A percentile compares a stretch with the other conserved stretches of the same genome.
Conservation (phyloP, 176 grass and related monocot species). For the Bonia amplexicaulis region DNA sequence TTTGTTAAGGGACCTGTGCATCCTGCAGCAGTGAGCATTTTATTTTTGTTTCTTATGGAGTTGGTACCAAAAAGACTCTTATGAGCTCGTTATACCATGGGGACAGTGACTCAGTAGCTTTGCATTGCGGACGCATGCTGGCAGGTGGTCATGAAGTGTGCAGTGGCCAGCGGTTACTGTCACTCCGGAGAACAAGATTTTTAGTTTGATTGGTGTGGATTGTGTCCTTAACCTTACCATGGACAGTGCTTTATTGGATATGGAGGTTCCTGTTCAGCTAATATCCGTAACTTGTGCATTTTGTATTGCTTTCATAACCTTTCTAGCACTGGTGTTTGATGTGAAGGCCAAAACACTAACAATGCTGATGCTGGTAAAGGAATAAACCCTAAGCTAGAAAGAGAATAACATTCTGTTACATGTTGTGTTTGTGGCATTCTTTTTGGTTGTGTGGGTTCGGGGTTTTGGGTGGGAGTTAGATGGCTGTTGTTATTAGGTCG, state of each 20-base stretch:
- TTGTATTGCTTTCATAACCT: not conserved
- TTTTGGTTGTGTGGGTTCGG: not conserved
- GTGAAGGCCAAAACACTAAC: not conserved
- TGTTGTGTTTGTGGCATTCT: not conserved
- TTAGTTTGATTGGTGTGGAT: not conserved
- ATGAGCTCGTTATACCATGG: not conserved
- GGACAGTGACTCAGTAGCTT: not conserved
- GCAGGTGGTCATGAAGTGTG: not conserved
- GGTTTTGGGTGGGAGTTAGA: not conserved
- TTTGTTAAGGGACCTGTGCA: not conserved
- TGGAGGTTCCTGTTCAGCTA: constrained; percentile 3
- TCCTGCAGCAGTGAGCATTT: not conserved
- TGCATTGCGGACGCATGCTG: not conserved
- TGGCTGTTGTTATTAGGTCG: not conserved
- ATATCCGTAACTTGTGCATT: not conserved
- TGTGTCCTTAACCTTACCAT: not conserved
- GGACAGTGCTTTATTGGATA: not conserved
- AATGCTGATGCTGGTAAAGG: not conserved
- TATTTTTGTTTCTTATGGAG: not conserved
- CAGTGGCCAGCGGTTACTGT: not conserved
- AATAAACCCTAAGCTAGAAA: not conserved
- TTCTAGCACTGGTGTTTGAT: not conserved
- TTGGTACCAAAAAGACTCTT: not conserved
- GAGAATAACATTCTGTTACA: not conserved
- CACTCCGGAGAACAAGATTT: not conserved